These are phyloP conservation scores for Manihot esculenta DNA, from an alignment of 441 rosid genomes.

Conservation along the genomic window DNA sequence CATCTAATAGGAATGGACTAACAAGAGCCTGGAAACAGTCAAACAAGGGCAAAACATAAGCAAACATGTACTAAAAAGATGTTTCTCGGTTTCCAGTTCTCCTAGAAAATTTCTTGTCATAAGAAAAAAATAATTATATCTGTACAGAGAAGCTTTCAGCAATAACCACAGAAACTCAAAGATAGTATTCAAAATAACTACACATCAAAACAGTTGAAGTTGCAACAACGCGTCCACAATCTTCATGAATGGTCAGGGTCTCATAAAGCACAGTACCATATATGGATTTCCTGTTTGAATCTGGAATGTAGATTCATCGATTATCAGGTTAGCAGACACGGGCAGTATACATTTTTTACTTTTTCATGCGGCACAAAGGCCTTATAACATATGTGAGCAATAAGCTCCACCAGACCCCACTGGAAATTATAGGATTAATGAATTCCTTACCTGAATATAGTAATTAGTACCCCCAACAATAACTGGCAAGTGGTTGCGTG, in stretches of 20 bases:
- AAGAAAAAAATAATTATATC: neutral
- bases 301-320: neutral
- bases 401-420: neutral
- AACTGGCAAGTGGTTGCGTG: constrained; percentile 67
- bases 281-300: neutral
- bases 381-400: neutral
- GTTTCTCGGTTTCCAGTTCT: neutral
- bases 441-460: constrained; percentile 68
- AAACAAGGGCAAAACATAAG: neutral
- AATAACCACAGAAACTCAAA: neutral
- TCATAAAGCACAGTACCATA: neutral
- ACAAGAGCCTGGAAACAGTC: constrained; percentile 59
- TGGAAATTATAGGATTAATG: constrained; percentile 9
- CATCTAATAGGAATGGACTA: constrained; percentile 75
- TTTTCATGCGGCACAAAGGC: neutral
- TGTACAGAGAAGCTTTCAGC: neutral
- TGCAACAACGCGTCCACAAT: neutral
- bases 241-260: neutral
- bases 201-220: neutral
- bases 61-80: neutral
- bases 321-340: neutral
- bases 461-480: constrained; percentile 92
- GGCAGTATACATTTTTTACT: neutral
- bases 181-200: neutral
- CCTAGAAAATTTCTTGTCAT: constrained; percentile 2